Base-by-base conservation (phyloP, 768 basidiomycete genomes). In the Termitomyces sp. region DNA sequence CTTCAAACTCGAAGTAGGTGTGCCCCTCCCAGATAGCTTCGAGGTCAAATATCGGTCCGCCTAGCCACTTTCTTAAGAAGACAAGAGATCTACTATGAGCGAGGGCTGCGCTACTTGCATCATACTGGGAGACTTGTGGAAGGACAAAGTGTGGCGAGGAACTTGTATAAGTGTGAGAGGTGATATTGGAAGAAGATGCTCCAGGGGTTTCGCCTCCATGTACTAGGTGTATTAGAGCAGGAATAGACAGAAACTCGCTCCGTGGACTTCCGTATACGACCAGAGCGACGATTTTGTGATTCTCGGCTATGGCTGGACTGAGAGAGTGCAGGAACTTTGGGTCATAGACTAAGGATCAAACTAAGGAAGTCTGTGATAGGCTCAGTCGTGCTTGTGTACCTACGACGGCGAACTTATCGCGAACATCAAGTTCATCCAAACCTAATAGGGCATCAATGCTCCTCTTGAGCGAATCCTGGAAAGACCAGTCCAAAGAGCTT, bases 1-100 rank as follows among this genome's bases (percentile, higher is more conserved):
- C 69, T 51, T 73, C 75, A 59, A 85, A 85, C 65, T 85, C 83
- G 59, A 77, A 83, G 56, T 74, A 75, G 1, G 75, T 77, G 59
- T 85, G 83, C 57, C 82, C 80, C 12, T 84, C 81, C 83, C 83
- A 85, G 35, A 84, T 78, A n/a, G 75, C 77, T 63, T 83, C 83
- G 1, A 83, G 68, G 64, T 83, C 80, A 53, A 85, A 85, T 26
- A 72, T 64, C 12, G 82, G 83, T 0, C 82, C 82, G 35, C 74
- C 77, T 3, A 81, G 66, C 50, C 70, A 64, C 57, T 77, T 76
- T 54, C 74, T 73, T 24, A 81, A 63, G 60, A 81, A 80, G 18
- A 74, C 73, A 16, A 80, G 69, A 13, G 77, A 73, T 36, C 80
- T 75, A 42, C 71, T 78, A 53, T 82, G 79, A 4, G 81, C 74